Evolutionary conservation across 2,329 filamentous ascomycete genomes (phyloP).

Genomic region (Clonostachys solani): DNA sequence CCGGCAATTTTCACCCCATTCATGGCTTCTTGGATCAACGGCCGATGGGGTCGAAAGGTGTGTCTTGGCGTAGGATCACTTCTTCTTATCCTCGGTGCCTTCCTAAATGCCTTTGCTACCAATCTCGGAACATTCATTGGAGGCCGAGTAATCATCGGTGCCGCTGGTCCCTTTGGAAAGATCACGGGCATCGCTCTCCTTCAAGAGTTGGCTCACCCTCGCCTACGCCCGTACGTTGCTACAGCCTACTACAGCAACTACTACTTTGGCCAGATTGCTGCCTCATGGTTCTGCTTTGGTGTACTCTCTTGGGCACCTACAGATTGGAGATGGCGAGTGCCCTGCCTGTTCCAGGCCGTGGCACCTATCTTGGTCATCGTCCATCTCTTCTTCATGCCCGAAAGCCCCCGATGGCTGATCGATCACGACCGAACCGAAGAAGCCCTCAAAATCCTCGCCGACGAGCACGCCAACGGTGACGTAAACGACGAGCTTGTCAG

Average conservation of each 20-base stretch:
- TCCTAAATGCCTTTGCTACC: conserved; percentile 6
- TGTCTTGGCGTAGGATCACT: conserved; percentile 16
- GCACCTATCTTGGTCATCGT: neutral
- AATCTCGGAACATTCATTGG: conserved; percentile 42
- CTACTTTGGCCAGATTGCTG: conserved; percentile 27
- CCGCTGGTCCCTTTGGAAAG: conserved; percentile 39
- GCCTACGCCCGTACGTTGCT: conserved; percentile 3
- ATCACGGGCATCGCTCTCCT: conserved; percentile 3
- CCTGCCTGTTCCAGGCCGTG: neutral
- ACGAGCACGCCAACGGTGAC: conserved; percentile 44
- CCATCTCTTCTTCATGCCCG: conserved; percentile 34
- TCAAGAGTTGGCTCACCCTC: conserved; percentile 3
- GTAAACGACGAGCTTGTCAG: conserved; percentile 47
- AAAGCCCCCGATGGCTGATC: conserved; percentile 59
- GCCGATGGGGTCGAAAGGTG: conserved; percentile 14
- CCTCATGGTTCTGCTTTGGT: conserved; percentile 28
- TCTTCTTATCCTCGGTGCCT: conserved; percentile 15
- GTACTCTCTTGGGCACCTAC: neutral
- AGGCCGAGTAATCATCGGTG: conserved; percentile 43
- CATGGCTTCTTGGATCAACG: conserved; percentile 14
- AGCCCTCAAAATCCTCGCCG: conserved; percentile 45
- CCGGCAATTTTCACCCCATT: conserved; percentile 29
- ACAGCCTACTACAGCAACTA: conserved; percentile 23
- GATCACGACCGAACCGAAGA: conserved; percentile 25
- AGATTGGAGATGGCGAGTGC: conserved; percentile 1